These are phyloP conservation scores for Saccharomyces kudriavzevii DNA, from an alignment of 805 yeast species.

Conservation along the genomic window DNA sequence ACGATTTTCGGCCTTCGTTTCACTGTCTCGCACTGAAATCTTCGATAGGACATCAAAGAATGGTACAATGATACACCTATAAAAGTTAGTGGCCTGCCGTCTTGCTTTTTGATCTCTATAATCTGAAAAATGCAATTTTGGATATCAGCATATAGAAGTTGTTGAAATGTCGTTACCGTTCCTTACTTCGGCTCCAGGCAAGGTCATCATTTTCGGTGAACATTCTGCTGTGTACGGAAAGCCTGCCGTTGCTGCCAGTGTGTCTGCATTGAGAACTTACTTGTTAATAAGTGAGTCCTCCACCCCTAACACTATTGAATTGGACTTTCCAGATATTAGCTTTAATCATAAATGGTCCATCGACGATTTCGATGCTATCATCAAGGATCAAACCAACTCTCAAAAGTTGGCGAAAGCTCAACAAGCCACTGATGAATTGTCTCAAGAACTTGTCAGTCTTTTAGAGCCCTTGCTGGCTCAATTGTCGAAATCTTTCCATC, in stretches of 20 bases:
- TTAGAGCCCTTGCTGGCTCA: constrained; percentile 38
- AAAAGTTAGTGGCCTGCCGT: neutral
- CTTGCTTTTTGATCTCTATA: neutral
- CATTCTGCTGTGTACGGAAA: constrained; percentile 90
- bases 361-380: constrained; percentile 9
- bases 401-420: constrained; percentile 10
- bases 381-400: constrained; percentile 12
- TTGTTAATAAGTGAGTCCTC: constrained; percentile 46
- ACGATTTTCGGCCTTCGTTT: neutral
- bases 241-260: constrained; percentile 95
- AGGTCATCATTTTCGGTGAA: constrained; percentile 91
- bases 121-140: neutral
- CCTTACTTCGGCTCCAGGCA: constrained; percentile 89
- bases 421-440: constrained; percentile 44
- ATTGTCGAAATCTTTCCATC: constrained; percentile 51
- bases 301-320: constrained; percentile 38
- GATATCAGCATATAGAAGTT: neutral
- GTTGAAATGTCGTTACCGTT: constrained; percentile 39
- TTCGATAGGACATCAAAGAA: neutral
- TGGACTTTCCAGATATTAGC: constrained; percentile 80
- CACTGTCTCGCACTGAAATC: neutral
- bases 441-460: constrained; percentile 48
- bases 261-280: constrained; percentile 71
- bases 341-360: constrained; percentile 56
- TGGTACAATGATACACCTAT: neutral